Evolutionary conservation across 2,329 filamentous ascomycete species (phyloP).

Genomic region (Didymella lethalis): DNA sequence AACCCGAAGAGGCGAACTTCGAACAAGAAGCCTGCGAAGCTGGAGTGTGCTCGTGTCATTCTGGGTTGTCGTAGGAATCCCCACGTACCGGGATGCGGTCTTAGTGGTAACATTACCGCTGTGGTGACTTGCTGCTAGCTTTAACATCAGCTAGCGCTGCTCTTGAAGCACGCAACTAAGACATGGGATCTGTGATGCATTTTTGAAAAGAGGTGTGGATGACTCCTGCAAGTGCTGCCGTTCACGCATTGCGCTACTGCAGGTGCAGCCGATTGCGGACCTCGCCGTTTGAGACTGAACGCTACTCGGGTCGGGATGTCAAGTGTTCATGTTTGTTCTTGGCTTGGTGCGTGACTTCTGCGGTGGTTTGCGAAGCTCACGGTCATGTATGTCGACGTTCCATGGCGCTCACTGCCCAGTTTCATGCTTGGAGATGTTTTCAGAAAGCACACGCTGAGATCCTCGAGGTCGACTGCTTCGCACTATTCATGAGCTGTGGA

Average conservation of each 20-base stretch:
- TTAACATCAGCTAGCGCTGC: not conserved
- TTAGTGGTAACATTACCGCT: not conserved
- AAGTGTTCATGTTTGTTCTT: not conserved
- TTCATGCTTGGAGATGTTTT: not conserved
- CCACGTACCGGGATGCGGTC: not conserved
- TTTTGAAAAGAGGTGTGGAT: not conserved
- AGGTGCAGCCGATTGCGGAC: slow-evolving; percentile 1
- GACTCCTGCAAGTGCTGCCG: not conserved
- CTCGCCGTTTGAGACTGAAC: not conserved
- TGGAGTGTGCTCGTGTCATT: not conserved
- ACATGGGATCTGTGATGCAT: not conserved
- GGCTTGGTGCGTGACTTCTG: too few species aligned
- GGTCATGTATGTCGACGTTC: not conserved
- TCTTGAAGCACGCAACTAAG: not conserved
- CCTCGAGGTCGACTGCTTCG: too few species aligned
- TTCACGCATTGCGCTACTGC: slow-evolving; percentile 3
- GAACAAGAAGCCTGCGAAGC: not conserved
- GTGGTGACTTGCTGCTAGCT: not conserved
- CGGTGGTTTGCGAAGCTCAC: not conserved
- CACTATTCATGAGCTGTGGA: too few species aligned
- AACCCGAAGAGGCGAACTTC: not conserved
- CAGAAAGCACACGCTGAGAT: too few species aligned
- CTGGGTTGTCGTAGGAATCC: not conserved
- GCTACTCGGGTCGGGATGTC: not conserved
- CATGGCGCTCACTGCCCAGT: not conserved